These are phyloP conservation scores for Aureoboletus auriporus DNA, from an alignment of 768 basidiomycete species.

Conservation along the genomic window DNA sequence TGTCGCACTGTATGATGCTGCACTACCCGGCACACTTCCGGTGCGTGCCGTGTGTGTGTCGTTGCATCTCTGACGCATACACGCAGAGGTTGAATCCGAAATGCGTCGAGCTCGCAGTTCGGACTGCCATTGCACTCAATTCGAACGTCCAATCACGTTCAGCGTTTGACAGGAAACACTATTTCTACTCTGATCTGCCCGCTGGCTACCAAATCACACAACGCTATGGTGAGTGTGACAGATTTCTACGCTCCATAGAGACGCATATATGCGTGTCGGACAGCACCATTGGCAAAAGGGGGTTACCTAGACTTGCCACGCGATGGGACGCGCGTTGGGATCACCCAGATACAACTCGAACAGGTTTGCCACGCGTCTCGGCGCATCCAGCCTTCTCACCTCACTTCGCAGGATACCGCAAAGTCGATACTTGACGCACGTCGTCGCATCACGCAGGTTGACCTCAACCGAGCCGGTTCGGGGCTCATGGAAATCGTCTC, in stretches of 20 bases:
- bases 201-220: conserved; percentile 97
- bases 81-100: conserved; percentile 46
- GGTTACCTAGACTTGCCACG: conserved; percentile 53
- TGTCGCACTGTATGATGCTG: conserved; percentile 79
- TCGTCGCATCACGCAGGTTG: conserved; percentile 57
- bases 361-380: conserved; percentile 51
- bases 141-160: conserved; percentile 63
- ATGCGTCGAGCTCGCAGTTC: conserved; percentile 75
- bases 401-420: conserved; percentile 72
- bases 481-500: conserved; percentile 96
- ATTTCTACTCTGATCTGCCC: conserved; percentile 94
- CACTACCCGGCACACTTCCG: conserved; percentile 90
- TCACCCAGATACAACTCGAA: conserved; percentile 94
- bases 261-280: neutral
- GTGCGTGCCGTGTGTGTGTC: conserved; percentile 40
- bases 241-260: too few species aligned
- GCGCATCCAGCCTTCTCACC: neutral
- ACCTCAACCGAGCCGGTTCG: conserved; percentile 87
- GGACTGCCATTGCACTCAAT: conserved; percentile 76
- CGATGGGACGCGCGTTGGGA: conserved; percentile 52
- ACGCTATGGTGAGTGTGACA: conserved; percentile 63
- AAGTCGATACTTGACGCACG: conserved; percentile 66
- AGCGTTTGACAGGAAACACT: conserved; percentile 95
- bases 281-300: conserved; percentile 75
- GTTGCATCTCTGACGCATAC: neutral